Percentiles rank a stretch among this genome's conserved stretches.
Evolutionary conservation across 805 yeast species (phyloP).

Genomic region (Pichia insulana): DNA sequence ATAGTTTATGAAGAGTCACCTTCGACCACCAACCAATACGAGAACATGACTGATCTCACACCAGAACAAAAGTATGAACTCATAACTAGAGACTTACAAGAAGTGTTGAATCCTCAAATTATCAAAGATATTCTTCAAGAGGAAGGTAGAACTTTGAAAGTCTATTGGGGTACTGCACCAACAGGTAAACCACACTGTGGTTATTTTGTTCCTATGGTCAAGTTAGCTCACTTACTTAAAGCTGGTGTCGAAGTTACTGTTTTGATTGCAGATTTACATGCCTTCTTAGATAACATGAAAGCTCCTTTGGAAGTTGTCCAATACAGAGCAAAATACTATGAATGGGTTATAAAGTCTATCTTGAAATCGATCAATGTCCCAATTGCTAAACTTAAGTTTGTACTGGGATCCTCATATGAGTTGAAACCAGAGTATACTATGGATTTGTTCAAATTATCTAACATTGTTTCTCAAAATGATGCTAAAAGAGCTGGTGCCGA

Average conservation of each 20-base stretch:
- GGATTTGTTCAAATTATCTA: conserved; percentile 83
- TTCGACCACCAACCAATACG: too few relatives aligned
- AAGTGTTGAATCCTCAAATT: conserved; percentile 80
- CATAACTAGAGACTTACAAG: conserved; percentile 84
- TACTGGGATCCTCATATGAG: conserved; percentile 88
- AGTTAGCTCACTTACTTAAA: conserved; percentile 84
- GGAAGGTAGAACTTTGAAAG: conserved; percentile 70
- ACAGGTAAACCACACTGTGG: conserved; percentile 99
- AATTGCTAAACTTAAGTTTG: conserved; percentile 76
- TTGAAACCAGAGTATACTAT: conserved; percentile 65
- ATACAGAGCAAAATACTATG: conserved; percentile 87
- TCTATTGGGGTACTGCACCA: conserved; percentile 99
- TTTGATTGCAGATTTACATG: conserved; percentile 90
- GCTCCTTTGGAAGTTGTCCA: conserved; percentile 90
- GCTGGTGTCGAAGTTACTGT: conserved; percentile 96
- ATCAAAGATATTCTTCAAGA: conserved; percentile 75
- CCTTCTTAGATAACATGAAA: conserved; percentile 96
- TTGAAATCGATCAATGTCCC: conserved; percentile 84
- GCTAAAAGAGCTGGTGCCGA: conserved; percentile 99
- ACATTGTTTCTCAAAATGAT: conserved; percentile 84
- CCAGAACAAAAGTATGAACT: conserved; percentile 61
- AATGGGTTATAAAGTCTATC: conserved; percentile 72
- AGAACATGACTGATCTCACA: conserved; percentile 30
- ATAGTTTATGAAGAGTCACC: too few relatives aligned
- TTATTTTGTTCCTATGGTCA: conserved; percentile 96